Percentiles rank a stretch among this genome's conserved stretches.
Conservation (phyloP, 257 asterid genomes). For the Ligustrum vulgare region DNA sequence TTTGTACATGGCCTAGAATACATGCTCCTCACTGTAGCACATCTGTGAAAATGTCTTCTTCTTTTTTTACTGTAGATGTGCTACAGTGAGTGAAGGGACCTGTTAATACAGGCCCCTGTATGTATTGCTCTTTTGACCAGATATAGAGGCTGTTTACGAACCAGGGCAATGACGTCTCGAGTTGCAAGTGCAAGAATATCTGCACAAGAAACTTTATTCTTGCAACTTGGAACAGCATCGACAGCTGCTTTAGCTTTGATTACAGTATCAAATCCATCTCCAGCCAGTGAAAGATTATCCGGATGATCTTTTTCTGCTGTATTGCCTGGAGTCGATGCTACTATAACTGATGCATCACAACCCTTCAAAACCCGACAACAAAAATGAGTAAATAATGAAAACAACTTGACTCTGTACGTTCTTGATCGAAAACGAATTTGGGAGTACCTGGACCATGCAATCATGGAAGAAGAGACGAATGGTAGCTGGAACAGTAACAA, state of each 20-base stretch:
- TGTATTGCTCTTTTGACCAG: too few relatives aligned
- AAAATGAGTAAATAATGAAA: not conserved
- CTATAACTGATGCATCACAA: slow-evolving; percentile 75
- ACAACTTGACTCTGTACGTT: not conserved
- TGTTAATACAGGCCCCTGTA: too few relatives aligned
- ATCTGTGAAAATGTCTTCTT: too few relatives aligned
- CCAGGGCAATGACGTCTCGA: slow-evolving; percentile 74
- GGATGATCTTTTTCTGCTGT: slow-evolving; percentile 83
- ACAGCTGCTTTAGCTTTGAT: slow-evolving; percentile 84
- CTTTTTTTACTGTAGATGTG: too few relatives aligned
- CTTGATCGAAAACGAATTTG: too few relatives aligned
- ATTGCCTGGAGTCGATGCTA: slow-evolving; percentile 62
- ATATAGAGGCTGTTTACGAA: slow-evolving; percentile 22
- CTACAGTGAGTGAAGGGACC: too few relatives aligned
- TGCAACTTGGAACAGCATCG: slow-evolving; percentile 56
- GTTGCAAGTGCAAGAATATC: slow-evolving; percentile 89
- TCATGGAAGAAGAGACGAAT: slow-evolving; percentile 58
- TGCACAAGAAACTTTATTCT: slow-evolving; percentile 80
- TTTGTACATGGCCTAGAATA: too few relatives aligned
- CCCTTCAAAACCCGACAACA: slow-evolving; percentile 41
- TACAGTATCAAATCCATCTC: slow-evolving; percentile 91
- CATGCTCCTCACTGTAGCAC: too few relatives aligned
- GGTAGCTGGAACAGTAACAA: slow-evolving; percentile 41
- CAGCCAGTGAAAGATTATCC: slow-evolving; percentile 86
- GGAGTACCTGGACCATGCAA: slow-evolving; percentile 40